Evolutionary conservation across 1,139 yeast genomes (phyloP).

Genomic region (Meyerozyma carpophila): DNA sequence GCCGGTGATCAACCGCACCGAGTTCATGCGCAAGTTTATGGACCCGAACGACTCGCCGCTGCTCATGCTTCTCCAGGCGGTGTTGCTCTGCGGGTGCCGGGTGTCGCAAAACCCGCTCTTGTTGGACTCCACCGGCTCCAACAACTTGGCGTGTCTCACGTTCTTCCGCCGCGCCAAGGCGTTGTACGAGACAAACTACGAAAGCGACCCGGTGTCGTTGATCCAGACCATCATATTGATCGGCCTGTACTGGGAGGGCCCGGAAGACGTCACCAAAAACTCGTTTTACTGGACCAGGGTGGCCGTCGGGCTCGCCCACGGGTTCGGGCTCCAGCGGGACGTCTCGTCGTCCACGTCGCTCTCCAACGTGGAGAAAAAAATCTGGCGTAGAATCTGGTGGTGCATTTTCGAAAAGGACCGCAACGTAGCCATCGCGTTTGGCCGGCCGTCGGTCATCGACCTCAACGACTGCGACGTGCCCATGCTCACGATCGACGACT

Average conservation of each 20-base stretch:
- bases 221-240: constrained; percentile 63
- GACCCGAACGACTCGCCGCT: constrained; percentile 66
- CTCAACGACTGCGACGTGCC: constrained; percentile 76
- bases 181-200: constrained; percentile 67
- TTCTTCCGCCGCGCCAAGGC: constrained; percentile 77
- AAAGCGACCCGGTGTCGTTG: constrained; percentile 61
- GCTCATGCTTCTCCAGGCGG: constrained; percentile 61
- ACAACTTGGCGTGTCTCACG: constrained; percentile 55
- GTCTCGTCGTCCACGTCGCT: constrained; percentile 28
- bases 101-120: constrained; percentile 54
- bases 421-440: constrained; percentile 68
- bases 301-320: constrained; percentile 72
- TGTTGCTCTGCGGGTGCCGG: constrained; percentile 65
- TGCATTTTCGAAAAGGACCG: constrained; percentile 68
- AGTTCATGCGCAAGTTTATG: constrained; percentile 51
- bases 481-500: constrained; percentile 63
- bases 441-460: constrained; percentile 66
- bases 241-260: constrained; percentile 74
- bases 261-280: constrained; percentile 71
- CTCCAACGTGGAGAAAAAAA: constrained; percentile 40
- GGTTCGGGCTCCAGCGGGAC: constrained; percentile 70
- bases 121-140: constrained; percentile 51
- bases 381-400: constrained; percentile 81
- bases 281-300: constrained; percentile 75
- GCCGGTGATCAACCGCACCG: constrained; percentile 65